Conservation (phyloP, 1,284 basidiomycete species). For the Tremellales sp. region DNA sequence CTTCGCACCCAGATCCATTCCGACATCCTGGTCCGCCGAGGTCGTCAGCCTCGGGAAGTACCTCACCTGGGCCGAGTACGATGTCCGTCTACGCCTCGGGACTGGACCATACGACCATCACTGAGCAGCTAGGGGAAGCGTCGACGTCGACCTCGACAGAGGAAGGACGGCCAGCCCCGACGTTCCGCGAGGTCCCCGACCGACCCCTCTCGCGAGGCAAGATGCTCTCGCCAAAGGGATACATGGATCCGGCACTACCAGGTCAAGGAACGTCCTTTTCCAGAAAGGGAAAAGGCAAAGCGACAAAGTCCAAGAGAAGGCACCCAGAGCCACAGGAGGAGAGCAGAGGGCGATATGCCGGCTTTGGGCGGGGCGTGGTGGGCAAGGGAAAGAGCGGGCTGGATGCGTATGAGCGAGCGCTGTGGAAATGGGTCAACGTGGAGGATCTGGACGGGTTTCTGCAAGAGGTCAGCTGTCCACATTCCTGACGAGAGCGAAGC, state of each 20-base stretch:
- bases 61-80: slow-evolving; percentile 28
- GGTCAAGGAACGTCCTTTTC: slow-evolving; percentile 1
- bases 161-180: neutral
- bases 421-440: slow-evolving; percentile 99
- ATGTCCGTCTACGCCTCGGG: slow-evolving; percentile 31
- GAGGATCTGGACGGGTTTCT: slow-evolving; percentile 93
- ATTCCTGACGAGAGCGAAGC: too few relatives aligned
- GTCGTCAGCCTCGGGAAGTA: slow-evolving; percentile 15
- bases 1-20: slow-evolving; percentile 7
- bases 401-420: slow-evolving; percentile 78
- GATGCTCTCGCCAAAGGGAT: slow-evolving; percentile 14
- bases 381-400: slow-evolving; percentile 52
- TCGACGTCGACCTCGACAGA: neutral
- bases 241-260: slow-evolving; percentile 26
- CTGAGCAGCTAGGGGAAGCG: slow-evolving; percentile 1
- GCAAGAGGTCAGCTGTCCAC: slow-evolving; percentile 63
- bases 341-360: too few relatives aligned
- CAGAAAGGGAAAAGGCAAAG: slow-evolving; percentile 26
- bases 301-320: slow-evolving; percentile 8
- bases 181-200: slow-evolving; percentile 8
- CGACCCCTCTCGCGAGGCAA: slow-evolving; percentile 2
- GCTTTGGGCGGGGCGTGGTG: neutral
- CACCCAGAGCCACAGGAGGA: slow-evolving; percentile 2
- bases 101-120: slow-evolving; percentile 13
- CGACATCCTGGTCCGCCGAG: slow-evolving; percentile 10